phyloP scores from a whole-genome alignment of 257 asterid species.

The Solanum acaule region DNA sequence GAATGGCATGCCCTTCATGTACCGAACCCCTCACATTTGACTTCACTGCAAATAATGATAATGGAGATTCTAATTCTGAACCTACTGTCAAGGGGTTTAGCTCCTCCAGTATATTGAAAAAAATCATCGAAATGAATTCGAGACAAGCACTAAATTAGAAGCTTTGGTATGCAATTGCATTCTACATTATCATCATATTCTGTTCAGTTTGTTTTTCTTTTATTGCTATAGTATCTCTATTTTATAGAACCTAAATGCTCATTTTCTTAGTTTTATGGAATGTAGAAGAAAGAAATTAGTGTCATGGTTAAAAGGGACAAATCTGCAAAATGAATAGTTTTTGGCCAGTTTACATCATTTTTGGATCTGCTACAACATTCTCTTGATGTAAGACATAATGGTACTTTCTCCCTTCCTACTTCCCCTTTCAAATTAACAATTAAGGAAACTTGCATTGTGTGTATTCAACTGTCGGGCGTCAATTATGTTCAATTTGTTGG shows the following conservation, averaged over 20 bases:
- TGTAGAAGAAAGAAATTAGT: too few relatives aligned
- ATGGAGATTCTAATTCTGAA: not conserved
- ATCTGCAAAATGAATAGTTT: not conserved
- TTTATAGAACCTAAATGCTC: too few relatives aligned
- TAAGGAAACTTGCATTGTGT: not conserved
- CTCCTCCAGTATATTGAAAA: not conserved
- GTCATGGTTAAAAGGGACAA: too few relatives aligned
- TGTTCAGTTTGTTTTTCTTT: too few relatives aligned
- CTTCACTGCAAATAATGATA: slow-evolving; percentile 27
- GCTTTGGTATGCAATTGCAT: not conserved
- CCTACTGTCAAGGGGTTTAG: not conserved
- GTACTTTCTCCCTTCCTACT: too few relatives aligned
- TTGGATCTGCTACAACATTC: not conserved
- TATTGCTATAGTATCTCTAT: too few relatives aligned
- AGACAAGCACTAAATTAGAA: not conserved
- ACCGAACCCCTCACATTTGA: slow-evolving; percentile 67
- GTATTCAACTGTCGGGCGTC: slow-evolving; percentile 54
- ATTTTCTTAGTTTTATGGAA: too few relatives aligned
- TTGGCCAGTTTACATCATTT: not conserved
- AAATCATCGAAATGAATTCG: too few relatives aligned
- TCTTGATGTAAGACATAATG: too few relatives aligned
- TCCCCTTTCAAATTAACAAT: too few relatives aligned
- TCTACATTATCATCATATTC: too few relatives aligned
- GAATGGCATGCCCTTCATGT: slow-evolving; percentile 75
- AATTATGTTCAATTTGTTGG: slow-evolving; percentile 33